Evolutionary conservation across 352 stramenopile species (phyloP), one percentile per base, ranked within the genome.

Genomic region (Saprolegnia diclina): DNA sequence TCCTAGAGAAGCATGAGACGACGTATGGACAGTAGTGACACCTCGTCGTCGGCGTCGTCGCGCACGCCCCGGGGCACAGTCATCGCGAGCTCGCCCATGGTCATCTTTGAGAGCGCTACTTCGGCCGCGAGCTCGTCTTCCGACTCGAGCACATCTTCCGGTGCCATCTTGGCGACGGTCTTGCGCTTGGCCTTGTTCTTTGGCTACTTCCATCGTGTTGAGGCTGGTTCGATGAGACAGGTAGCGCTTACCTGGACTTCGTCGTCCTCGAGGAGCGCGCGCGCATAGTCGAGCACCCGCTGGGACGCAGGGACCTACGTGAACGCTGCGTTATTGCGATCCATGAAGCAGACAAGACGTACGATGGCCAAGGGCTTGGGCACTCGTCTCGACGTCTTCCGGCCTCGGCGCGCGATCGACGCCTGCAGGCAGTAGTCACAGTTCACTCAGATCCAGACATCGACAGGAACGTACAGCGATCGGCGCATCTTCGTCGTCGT

Each of bases 11-110:
- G 42, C 42, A 21, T 59, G 24, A 24, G 24, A 3, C 35, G 11
- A 3, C 19, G 35, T 19, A 52, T 52, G 45, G 21, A 18, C 18
- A 52, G 21, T 19, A 11, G 35, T 7, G 88, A 76, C 56, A 91
- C 84, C 29, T 83, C 77, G 32, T 89, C 83, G 59, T 91, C 76
- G 21, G 76, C 80, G 63, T 86, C 79, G 56, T 81, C 74, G 6
- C 77, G 78, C 35, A 73, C 72, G 2, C 86, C 83, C 65, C 84
- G 88, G 0, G 86, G 84, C 18, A 94, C 83, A 35, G 82, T 88
- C 14, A 92, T 68, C 7, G 86, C 86, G 18, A 94, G 64, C 61
- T 94, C 82, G 19, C 86, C 83, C 85, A 94, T 92, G 0, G 84
- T 92, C 85, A 92, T 92, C 69, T 91, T 78, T 9, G 83, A 89